Conservation (phyloP, 345 rosid species). For the Xanthoceras sorbifolium region DNA sequence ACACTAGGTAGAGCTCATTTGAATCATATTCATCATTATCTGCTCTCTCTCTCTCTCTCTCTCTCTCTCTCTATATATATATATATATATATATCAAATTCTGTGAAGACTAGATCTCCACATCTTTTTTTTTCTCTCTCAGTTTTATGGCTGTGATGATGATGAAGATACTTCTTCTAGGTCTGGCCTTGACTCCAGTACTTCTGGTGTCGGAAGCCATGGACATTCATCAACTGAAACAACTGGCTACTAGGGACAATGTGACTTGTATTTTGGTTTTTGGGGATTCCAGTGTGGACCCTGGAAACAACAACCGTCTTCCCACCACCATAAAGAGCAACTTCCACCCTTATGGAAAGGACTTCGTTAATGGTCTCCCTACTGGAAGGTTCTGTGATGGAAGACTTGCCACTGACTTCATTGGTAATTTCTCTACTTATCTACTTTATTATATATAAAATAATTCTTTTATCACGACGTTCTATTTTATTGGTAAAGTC, state of each 20-base stretch:
- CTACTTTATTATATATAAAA: too few species aligned
- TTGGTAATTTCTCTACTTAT: constrained; percentile 36
- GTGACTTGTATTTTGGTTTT: constrained; percentile 66
- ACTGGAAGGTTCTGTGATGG: constrained; percentile 75
- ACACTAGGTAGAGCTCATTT: background rate
- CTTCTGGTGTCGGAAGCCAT: constrained; percentile 26
- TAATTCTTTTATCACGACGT: too few species aligned
- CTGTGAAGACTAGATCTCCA: background rate
- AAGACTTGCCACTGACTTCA: constrained; percentile 69
- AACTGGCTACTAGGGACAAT: constrained; percentile 51
- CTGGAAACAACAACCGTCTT: constrained; percentile 71
- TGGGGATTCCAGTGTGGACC: constrained; percentile 89
- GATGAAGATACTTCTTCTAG: constrained; percentile 6
- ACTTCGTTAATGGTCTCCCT: constrained; percentile 57
- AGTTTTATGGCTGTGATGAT: background rate
- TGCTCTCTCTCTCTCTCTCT: background rate
- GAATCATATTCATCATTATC: background rate
- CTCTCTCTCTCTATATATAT: too few species aligned
- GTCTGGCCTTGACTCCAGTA: constrained; percentile 18
- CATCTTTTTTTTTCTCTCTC: too few species aligned
- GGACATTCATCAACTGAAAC: constrained; percentile 32
- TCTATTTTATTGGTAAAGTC: too few species aligned
- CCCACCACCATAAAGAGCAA: constrained; percentile 53
- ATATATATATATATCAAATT: too few species aligned
- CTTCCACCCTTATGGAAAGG: constrained; percentile 69